These are phyloP conservation scores for Brasilioporus rufonigricans DNA, from an alignment of 768 basidiomycete species.

Conservation along the genomic window DNA sequence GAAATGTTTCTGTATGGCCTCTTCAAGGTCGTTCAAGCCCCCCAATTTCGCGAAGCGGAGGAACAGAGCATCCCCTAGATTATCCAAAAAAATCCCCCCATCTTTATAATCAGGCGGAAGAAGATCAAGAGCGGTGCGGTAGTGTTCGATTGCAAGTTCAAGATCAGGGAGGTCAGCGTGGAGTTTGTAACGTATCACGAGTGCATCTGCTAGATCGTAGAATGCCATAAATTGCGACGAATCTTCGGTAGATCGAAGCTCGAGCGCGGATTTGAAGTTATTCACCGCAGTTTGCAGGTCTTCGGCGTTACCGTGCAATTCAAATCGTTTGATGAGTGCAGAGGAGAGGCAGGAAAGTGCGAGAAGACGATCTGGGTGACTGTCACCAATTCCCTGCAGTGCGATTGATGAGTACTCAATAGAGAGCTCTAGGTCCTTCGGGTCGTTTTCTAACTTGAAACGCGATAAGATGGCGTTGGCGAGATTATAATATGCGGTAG, in stretches of 20 bases:
- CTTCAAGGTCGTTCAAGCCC: slow-evolving; percentile 18
- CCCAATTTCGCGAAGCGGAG: slow-evolving; percentile 23
- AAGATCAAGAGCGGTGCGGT: slow-evolving; percentile 19
- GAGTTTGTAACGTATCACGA: slow-evolving; percentile 27
- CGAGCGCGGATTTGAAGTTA: slow-evolving; percentile 20
- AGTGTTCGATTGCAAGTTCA: slow-evolving; percentile 27
- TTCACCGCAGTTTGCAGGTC: slow-evolving; percentile 31
- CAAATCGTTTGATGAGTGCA: slow-evolving; percentile 25
- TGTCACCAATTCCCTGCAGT: slow-evolving; percentile 10
- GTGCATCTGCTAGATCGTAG: slow-evolving; percentile 28
- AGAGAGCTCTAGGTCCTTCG: slow-evolving; percentile 22
- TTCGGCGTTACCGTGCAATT: slow-evolving; percentile 3
- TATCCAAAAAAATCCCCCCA: slow-evolving; percentile 13
- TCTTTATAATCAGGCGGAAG: slow-evolving; percentile 15
- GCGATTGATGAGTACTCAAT: slow-evolving; percentile 22
- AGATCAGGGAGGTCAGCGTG: slow-evolving; percentile 23
- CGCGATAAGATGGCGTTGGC: slow-evolving; percentile 31
- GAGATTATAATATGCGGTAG: slow-evolving; percentile 27
- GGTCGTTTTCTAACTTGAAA: slow-evolving; percentile 20
- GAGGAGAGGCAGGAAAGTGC: slow-evolving; percentile 23
- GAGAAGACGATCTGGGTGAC: slow-evolving; percentile 17
- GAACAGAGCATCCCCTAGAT: slow-evolving; percentile 26
- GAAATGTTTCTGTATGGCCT: slow-evolving; percentile 26
- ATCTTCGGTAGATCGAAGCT: slow-evolving; percentile 14
- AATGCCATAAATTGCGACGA: slow-evolving; percentile 13